Evolutionary conservation across 2,329 filamentous ascomycete genomes (phyloP).

Genomic region (Orbilia ellipsospora): DNA sequence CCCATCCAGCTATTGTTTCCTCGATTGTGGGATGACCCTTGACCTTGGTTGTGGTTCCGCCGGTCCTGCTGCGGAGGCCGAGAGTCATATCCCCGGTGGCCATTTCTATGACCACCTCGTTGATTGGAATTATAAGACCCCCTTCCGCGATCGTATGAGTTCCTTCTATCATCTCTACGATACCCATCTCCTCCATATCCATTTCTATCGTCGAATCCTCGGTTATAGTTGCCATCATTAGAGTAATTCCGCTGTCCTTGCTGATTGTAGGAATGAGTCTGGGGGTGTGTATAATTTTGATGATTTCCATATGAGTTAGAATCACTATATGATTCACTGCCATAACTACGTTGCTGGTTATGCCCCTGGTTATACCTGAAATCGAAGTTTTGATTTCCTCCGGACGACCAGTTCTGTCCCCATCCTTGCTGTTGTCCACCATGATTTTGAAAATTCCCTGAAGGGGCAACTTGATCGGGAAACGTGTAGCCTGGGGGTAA

Average conservation of each 20-base stretch:
- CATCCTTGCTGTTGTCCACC: slow-evolving; percentile 22
- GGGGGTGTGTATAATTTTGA: slow-evolving; percentile 27
- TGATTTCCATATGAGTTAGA: slow-evolving; percentile 46
- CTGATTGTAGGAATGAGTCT: slow-evolving; percentile 12
- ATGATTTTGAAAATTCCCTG: slow-evolving; percentile 1
- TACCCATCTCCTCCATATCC: slow-evolving; percentile 58
- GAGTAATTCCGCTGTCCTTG: slow-evolving; percentile 45
- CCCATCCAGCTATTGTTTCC: slow-evolving; percentile 48
- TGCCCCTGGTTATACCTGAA: slow-evolving; percentile 37
- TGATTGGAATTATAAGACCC: slow-evolving; percentile 40
- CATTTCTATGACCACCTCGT: slow-evolving; percentile 10
- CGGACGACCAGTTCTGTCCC: slow-evolving; percentile 38
- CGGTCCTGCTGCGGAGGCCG: slow-evolving; percentile 23
- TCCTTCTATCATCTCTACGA: slow-evolving; percentile 58
- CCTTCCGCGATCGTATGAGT: slow-evolving; percentile 54
- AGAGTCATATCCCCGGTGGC: slow-evolving; percentile 10
- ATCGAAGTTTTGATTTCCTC: slow-evolving; percentile 29
- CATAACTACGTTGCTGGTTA: slow-evolving; percentile 26
- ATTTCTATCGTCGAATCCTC: slow-evolving; percentile 57
- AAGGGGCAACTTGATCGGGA: slow-evolving; percentile 10
- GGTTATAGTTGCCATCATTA: slow-evolving; percentile 55
- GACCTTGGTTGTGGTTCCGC: slow-evolving; percentile 31
- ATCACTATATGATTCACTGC: slow-evolving; percentile 19
- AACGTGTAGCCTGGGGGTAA: slow-evolving; percentile 38
- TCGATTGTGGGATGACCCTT: slow-evolving; percentile 24